Percentiles rank a stretch among this genome's conserved stretches.
Evolutionary conservation across 2,329 filamentous ascomycete genomes (phyloP).

Genomic region (Clarireedia paspali): DNA sequence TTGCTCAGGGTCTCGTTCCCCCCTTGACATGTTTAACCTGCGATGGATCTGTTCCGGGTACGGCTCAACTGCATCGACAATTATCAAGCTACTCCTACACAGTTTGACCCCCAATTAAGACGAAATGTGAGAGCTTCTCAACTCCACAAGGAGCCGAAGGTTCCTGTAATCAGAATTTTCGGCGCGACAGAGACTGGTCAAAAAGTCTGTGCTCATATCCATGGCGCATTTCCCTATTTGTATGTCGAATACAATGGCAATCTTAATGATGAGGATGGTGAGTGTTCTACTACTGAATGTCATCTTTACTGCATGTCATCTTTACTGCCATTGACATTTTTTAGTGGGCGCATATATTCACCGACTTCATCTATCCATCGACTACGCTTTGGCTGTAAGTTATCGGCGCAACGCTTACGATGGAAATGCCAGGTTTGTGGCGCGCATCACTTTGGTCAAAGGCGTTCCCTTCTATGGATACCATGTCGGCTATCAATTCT

Average conservation of each 20-base stretch:
- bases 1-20: background rate
- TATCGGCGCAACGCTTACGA: conserved; percentile 71
- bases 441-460: conserved; percentile 85
- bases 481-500: conserved; percentile 83
- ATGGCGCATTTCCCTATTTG: conserved; percentile 93
- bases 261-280: conserved; percentile 60
- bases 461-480: conserved; percentile 95
- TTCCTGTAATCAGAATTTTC: conserved; percentile 85
- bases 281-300: conserved; percentile 22
- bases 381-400: conserved; percentile 79
- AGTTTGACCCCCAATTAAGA: conserved; percentile 72
- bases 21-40: conserved; percentile 1
- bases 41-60: conserved; percentile 74
- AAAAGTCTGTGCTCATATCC: conserved; percentile 91
- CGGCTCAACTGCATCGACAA: conserved; percentile 94
- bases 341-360: conserved; percentile 69
- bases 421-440: conserved; percentile 66
- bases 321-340: conserved; percentile 11
- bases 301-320: background rate
- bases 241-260: conserved; percentile 78
- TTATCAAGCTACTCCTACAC: conserved; percentile 74
- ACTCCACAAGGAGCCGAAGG: conserved; percentile 56
- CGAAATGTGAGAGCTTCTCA: conserved; percentile 53
- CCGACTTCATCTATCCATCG: conserved; percentile 76
- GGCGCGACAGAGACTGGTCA: conserved; percentile 91